Percentiles rank a stretch among this genome's conserved stretches.
Conservation (phyloP, 1,284 basidiomycete genomes). For the Athelia sp. region DNA sequence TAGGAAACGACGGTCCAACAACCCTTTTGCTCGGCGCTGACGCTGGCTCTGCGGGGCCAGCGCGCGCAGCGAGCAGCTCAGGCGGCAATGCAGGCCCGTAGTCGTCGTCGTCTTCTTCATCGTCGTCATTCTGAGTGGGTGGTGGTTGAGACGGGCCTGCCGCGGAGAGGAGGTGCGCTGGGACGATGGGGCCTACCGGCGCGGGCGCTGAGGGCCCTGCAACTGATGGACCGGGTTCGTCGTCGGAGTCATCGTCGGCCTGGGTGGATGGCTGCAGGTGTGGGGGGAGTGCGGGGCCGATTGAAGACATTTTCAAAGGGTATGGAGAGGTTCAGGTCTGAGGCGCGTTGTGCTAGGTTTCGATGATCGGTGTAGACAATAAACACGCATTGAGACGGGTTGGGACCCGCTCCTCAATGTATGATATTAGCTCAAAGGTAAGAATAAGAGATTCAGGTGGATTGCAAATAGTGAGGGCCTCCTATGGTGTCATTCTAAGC, state of each 20-base stretch:
- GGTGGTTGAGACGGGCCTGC: slow-evolving; percentile 5
- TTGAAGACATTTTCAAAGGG: slow-evolving; percentile 35
- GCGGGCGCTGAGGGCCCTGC: slow-evolving; percentile 14
- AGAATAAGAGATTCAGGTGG: no score
- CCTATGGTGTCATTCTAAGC: no score
- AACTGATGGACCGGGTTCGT: no score
- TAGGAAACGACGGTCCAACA: slow-evolving; percentile 34
- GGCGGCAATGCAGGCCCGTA: slow-evolving; percentile 65
- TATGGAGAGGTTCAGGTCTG: no score
- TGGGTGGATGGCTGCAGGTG: slow-evolving; percentile 25
- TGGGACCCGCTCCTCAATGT: no score
- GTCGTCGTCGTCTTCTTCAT: slow-evolving; percentile 43
- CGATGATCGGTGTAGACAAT: no score
- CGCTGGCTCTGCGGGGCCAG: no score
- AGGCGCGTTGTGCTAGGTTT: no score
- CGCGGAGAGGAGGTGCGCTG: slow-evolving; percentile 19
- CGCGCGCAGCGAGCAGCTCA: slow-evolving; percentile 39
- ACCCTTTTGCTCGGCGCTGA: slow-evolving; percentile 20
- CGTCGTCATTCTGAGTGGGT: slow-evolving; percentile 14
- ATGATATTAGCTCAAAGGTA: no score
- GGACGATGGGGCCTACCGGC: slow-evolving; percentile 23
- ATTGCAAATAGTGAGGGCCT: no score
- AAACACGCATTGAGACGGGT: no score
- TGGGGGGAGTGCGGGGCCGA: slow-evolving; percentile 48
- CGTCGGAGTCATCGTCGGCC: slow-evolving; percentile 15